Evolutionary conservation across 2,329 filamentous ascomycete species (phyloP).

Genomic region (Aspergillus fumigatus): DNA sequence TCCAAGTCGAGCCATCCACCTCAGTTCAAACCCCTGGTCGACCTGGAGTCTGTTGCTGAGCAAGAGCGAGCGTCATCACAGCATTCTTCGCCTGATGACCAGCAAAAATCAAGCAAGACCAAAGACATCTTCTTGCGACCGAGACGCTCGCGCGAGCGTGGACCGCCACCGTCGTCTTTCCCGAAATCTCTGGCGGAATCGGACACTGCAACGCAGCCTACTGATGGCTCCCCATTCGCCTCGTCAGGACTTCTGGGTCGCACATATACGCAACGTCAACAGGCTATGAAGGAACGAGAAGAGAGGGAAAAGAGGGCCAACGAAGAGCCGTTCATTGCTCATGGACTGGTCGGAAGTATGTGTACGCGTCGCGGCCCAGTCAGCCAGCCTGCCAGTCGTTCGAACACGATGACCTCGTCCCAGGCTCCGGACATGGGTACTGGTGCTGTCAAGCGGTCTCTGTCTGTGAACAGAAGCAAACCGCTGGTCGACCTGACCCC

Average conservation of each 20-base stretch:
- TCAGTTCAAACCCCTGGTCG: slow-evolving; percentile 62
- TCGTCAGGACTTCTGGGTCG: slow-evolving; percentile 35
- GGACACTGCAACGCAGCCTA: slow-evolving; percentile 14
- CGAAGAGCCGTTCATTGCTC: slow-evolving; percentile 46
- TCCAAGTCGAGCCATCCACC: slow-evolving; percentile 23
- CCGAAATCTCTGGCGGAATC: slow-evolving; percentile 24
- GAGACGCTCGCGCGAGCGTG: slow-evolving; percentile 25
- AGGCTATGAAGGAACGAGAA: slow-evolving; percentile 38
- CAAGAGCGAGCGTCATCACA: slow-evolving; percentile 24
- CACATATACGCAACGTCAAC: slow-evolving; percentile 37
- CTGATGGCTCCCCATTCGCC: slow-evolving; percentile 31
- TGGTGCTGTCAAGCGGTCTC: slow-evolving; percentile 41
- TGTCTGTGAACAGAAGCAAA: slow-evolving; percentile 47
- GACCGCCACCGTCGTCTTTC: slow-evolving; percentile 26
- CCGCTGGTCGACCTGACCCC: slow-evolving; percentile 67
- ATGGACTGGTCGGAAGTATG: slow-evolving; percentile 49
- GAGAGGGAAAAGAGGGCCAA: slow-evolving; percentile 31
- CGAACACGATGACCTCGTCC: slow-evolving; percentile 30
- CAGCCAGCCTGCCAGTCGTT: slow-evolving; percentile 23
- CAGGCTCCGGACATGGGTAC: slow-evolving; percentile 23
- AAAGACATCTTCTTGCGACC: slow-evolving; percentile 25
- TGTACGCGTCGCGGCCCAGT: slow-evolving; percentile 36
- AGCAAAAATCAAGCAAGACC: slow-evolving; percentile 9
- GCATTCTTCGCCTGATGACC: slow-evolving; percentile 13
- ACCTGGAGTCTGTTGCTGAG: slow-evolving; percentile 48